phyloP scores from a whole-genome alignment of 352 stramenopile genomes.

The Pythium aristosporum region DNA sequence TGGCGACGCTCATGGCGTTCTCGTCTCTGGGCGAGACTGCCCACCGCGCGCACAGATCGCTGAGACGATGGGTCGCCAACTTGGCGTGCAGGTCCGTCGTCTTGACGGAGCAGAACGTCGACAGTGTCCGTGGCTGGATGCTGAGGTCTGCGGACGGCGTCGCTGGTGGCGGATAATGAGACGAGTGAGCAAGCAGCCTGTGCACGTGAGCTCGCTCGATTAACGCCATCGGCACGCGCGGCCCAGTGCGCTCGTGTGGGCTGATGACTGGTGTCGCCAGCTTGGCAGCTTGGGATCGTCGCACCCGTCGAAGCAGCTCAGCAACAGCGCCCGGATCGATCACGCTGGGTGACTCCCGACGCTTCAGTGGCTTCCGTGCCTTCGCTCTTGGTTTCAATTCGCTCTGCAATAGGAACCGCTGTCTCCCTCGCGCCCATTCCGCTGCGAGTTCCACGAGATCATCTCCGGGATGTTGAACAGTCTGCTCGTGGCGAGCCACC shows the following conservation, averaged over 20 bases:
- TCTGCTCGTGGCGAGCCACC: neutral
- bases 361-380: too few relatives aligned
- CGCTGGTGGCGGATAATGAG: neutral
- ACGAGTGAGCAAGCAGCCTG: slow-evolving; percentile 5
- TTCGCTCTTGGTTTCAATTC: neutral
- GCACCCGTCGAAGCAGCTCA: neutral
- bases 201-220: slow-evolving; percentile 10
- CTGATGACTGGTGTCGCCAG: neutral
- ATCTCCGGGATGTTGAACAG: neutral
- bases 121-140: neutral
- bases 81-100: slow-evolving; percentile 14
- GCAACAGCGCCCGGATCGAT: neutral
- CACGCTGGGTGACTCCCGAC: neutral
- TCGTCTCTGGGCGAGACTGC: neutral
- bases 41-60: slow-evolving; percentile 19
- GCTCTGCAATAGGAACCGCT: too few relatives aligned
- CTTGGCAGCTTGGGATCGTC: neutral
- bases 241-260: neutral
- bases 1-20: slow-evolving; percentile 7
- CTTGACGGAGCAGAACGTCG: slow-evolving; percentile 25
- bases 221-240: neutral
- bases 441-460: neutral
- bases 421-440: neutral
- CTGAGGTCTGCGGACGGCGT: neutral
- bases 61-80: slow-evolving; percentile 17